Base-by-base conservation (phyloP, 306 rosid species). In the Cucurbita moschata region DNA sequence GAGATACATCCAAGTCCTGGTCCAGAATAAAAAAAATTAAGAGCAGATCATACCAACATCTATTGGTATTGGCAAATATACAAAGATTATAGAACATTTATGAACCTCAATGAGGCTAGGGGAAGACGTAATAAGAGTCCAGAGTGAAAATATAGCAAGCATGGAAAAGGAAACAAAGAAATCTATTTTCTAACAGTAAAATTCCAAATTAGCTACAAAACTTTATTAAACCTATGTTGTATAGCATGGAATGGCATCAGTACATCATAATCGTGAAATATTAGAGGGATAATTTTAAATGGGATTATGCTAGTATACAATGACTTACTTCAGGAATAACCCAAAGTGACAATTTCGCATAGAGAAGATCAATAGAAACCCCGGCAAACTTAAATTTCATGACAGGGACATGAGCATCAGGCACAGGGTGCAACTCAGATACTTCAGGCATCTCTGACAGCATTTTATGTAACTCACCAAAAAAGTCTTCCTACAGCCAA, bases 401-500 rank as follows among this genome's bases (percentile, higher is more conserved):
- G 69, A 94, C 84, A 43, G 99, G 99, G 63, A 94, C 99, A 75
- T 85, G 82, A 78, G 97, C 99, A 85, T 94, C 99, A 52, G 97
- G 97, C 71, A 94, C 99, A 72, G 99, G 97, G 76, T 87, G 97
- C 78, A 91, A 75, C 71, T 91, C 99, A 19, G 92, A 83, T 62
- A 94, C 99, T 85, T 94, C 97, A 59, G 91, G 84, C 96, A 91
- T 87, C 84, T 86, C 99, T 42, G 86, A 80, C 35, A 94, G 89
- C 88, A 89, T 89, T 77, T 76, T 90, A 43, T 75, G 54, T 18
- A 94, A 84, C 84, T 94, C 99, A 5, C 97, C 96, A 79, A 94
- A 94, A 82, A 94, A 94, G 88, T 91, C 97, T 52, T 91, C 97
- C 97, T 94, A 68, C 76, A 72, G 72, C 77, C 76, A 77, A 79